A percentile compares a stretch with the other conserved stretches of the same genome.
These are phyloP conservation scores for Mrakia gelida DNA, from an alignment of 768 basidiomycete genomes.

Conservation along the genomic window DNA sequence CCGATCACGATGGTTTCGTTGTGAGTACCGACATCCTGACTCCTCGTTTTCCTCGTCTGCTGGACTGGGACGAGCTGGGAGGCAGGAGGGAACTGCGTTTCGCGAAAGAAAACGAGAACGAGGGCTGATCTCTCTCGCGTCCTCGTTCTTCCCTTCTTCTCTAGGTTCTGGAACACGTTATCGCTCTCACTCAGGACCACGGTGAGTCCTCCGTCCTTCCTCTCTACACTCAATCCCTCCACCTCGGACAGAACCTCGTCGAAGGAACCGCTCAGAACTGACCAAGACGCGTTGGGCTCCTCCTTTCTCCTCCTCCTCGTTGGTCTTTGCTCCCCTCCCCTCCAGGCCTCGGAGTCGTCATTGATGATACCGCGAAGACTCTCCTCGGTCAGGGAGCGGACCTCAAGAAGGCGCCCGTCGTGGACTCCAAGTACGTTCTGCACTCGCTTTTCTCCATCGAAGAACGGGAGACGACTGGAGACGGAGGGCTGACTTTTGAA, in stretches of 20 bases:
- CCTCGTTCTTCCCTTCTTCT: not conserved
- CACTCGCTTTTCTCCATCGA: too few species aligned
- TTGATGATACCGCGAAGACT: slow-evolving; percentile 78
- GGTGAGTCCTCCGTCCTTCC: slow-evolving; percentile 56
- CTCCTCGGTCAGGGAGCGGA: slow-evolving; percentile 55
- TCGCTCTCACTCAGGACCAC: slow-evolving; percentile 81
- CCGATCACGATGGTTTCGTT: slow-evolving; percentile 92
- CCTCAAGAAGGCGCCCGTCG: slow-evolving; percentile 36
- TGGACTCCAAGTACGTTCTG: slow-evolving; percentile 2
- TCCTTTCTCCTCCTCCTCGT: slow-evolving; percentile 5
- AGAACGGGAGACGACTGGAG: too few species aligned
- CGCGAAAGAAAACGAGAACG: not conserved
- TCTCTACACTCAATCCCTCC: slow-evolving; percentile 14
- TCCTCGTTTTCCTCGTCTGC: too few species aligned
- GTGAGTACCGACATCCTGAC: too few species aligned
- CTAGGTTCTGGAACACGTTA: slow-evolving; percentile 73
- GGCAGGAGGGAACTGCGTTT: not conserved
- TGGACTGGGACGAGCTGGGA: not conserved
- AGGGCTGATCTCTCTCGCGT: not conserved
- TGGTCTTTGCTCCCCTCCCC: slow-evolving; percentile 15
- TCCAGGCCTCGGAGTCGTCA: slow-evolving; percentile 57
- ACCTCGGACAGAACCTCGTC: not conserved
- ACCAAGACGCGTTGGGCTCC: slow-evolving; percentile 2
- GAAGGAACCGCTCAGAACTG: not conserved
- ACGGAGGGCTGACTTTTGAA: too few species aligned